Percentiles rank a stretch among this genome's conserved stretches.
These are phyloP conservation scores for Colletotrichum sp. DNA, from an alignment of 2,329 filamentous ascomycete genomes.

Conservation along the genomic window DNA sequence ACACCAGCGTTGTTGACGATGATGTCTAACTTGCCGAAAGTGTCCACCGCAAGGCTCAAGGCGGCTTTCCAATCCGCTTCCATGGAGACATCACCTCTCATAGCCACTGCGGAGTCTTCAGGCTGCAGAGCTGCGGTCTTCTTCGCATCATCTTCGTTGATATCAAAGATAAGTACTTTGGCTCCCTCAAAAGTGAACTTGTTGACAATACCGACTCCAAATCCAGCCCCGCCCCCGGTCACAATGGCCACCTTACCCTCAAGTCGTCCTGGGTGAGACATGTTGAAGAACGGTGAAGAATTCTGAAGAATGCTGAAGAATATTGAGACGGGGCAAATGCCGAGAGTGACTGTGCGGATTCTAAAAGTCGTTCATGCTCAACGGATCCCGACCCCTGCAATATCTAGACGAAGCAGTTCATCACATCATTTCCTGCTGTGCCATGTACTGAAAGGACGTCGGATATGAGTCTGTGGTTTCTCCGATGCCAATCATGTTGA, in stretches of 20 bases:
- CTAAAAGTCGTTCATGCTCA: fast-evolving
- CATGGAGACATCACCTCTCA: neutral
- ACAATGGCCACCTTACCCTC: neutral
- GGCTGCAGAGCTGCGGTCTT: neutral
- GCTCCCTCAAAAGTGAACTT: neutral
- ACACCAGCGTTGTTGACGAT: neutral
- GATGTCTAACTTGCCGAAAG: neutral
- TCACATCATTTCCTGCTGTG: neutral
- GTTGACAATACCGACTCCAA: neutral
- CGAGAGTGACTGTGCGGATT: fast-evolving
- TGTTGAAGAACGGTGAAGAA: neutral
- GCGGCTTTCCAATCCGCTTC: neutral
- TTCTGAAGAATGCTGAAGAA: neutral
- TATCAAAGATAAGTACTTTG: neutral
- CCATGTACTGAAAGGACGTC: neutral
- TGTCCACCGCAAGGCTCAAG: neutral
- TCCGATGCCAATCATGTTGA: neutral
- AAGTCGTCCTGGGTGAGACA: neutral
- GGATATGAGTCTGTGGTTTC: neutral
- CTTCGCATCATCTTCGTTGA: neutral
- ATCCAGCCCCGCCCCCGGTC: neutral
- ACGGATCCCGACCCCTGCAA: neutral
- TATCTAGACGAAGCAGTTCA: neutral
- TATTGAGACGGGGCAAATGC: neutral
- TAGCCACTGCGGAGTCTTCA: neutral